Conservation (phyloP, 768 basidiomycete species). For the Sporobolomyces pararoseus region DNA sequence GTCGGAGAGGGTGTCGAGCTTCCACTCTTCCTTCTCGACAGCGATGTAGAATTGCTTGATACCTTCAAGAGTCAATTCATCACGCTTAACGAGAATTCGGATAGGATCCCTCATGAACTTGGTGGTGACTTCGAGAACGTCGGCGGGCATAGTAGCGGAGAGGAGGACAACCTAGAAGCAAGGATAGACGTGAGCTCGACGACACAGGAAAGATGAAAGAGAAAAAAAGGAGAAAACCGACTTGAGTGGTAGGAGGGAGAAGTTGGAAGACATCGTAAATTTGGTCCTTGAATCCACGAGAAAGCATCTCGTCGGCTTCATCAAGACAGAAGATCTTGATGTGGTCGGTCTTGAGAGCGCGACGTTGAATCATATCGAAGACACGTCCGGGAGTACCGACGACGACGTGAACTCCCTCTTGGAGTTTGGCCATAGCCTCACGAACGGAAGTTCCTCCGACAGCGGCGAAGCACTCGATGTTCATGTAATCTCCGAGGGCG, state of each 20-base stretch:
- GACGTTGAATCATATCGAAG: constrained; percentile 96
- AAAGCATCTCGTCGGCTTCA: constrained; percentile 91
- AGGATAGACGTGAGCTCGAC: neutral
- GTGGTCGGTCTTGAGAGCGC: constrained; percentile 86
- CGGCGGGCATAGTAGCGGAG: constrained; percentile 91
- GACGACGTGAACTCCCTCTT: constrained; percentile 95
- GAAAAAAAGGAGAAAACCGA: neutral
- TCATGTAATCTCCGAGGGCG: constrained; percentile 97
- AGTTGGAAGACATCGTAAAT: constrained; percentile 98
- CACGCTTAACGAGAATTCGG: constrained; percentile 97
- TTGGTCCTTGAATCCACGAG: constrained; percentile 98
- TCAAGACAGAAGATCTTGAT: constrained; percentile 97
- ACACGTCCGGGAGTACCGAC: constrained; percentile 97
- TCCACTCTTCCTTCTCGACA: constrained; percentile 99
- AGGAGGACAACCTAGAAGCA: constrained; percentile 72
- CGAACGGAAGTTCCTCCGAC: constrained; percentile 96
- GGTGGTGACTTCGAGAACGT: constrained; percentile 97
- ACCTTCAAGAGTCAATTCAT: constrained; percentile 88
- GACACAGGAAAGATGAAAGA: neutral
- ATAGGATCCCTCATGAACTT: constrained; percentile 99
- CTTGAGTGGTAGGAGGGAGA: constrained; percentile 89
- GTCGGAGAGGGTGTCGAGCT: constrained; percentile 95
- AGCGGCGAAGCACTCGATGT: constrained; percentile 96
- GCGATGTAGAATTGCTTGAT: constrained; percentile 98
- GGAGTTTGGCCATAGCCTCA: constrained; percentile 94